Percentiles rank a stretch among this genome's conserved stretches.
Evolutionary conservation across 768 basidiomycete genomes (phyloP).

Genomic region (Tulasnella sp.): DNA sequence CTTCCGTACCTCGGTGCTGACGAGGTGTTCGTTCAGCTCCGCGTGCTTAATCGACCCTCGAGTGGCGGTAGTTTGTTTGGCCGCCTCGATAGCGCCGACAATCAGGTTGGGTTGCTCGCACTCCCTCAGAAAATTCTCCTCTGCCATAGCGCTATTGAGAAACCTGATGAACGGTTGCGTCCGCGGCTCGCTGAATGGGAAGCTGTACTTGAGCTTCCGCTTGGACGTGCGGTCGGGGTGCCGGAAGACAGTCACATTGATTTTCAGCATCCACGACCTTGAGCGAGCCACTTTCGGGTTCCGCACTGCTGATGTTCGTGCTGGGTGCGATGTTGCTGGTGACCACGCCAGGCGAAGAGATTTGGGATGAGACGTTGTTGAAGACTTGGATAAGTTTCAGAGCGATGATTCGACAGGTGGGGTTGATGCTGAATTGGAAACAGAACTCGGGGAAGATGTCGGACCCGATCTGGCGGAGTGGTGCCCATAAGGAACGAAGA

Average conservation of each 20-base stretch:
- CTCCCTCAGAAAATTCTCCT: slow-evolving; percentile 47
- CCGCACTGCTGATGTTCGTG: background rate
- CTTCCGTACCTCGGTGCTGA: slow-evolving; percentile 72
- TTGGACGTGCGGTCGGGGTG: slow-evolving; percentile 41
- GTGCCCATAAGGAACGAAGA: slow-evolving; percentile 34
- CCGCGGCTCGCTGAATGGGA: too few species aligned
- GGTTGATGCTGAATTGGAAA: slow-evolving; percentile 66
- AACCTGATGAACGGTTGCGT: too few species aligned
- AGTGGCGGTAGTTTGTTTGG: slow-evolving; percentile 56
- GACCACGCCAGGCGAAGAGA: background rate
- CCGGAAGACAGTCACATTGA: slow-evolving; percentile 41
- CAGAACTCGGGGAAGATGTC: slow-evolving; percentile 91
- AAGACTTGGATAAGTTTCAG: slow-evolving; percentile 53
- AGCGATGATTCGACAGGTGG: slow-evolving; percentile 50
- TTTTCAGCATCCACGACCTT: slow-evolving; percentile 41
- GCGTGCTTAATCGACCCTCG: slow-evolving; percentile 19
- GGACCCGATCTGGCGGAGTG: slow-evolving; percentile 74
- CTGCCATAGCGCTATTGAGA: too few species aligned
- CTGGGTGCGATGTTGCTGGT: background rate
- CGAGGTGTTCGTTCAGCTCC: slow-evolving; percentile 1
- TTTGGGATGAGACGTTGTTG: slow-evolving; percentile 49
- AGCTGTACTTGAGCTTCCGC: too few species aligned
- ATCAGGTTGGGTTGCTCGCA: slow-evolving; percentile 82
- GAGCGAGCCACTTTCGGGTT: slow-evolving; percentile 45
- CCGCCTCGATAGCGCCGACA: slow-evolving; percentile 84